Base-by-base conservation (phyloP, 441 rosid genomes). In the Rhodomyrtus psidioides region DNA sequence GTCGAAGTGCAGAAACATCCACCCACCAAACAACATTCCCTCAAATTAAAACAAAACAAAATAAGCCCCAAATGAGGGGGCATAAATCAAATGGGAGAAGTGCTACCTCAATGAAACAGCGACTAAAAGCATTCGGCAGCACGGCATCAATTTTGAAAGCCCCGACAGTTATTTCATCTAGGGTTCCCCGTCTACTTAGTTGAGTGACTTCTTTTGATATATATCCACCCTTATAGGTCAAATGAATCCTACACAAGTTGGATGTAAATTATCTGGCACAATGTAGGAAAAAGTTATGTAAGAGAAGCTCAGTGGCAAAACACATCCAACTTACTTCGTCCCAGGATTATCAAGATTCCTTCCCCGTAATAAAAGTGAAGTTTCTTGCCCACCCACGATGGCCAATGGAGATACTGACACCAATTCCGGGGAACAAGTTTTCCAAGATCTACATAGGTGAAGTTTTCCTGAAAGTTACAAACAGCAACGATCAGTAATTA, bases 101-200 rank as follows among this genome's bases (percentile, higher is more conserved):
- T 81, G 90, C 84, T 88, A 95, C 99, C 96, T 96, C 99, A 85
- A 96, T 91, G 88, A 95, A 96, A 92, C 94, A 93, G 53, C 98
- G 99, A 83, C 99, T 95, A 53, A 90, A 84, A 83, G 83, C 84
- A 87, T 87, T 87, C 23, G 92, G 88, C 55, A 91, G 88, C 85
- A 86, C 83, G 34, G 85, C 93, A 82, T 88, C 84, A 83, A 94
- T 84, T 92, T 87, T 90, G 82, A 94, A 91, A 91, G 91, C 89
- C 83, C 87, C 88, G 74, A 94, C 84, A 81, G 87, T 94, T 85
- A 94, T 88, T 91, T 94, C 96, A 70, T 94, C 95, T 84, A 87
- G 53, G 74, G 89, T 46, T 89, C 89, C 90, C 84, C 83, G 88
- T 88, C 86, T 85, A 44, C 90, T 81, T 82, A 89, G 88, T 34